Evolutionary conservation across 2,329 filamentous ascomycete species (phyloP).

Genomic region (Ilyonectria mors-panacis): DNA sequence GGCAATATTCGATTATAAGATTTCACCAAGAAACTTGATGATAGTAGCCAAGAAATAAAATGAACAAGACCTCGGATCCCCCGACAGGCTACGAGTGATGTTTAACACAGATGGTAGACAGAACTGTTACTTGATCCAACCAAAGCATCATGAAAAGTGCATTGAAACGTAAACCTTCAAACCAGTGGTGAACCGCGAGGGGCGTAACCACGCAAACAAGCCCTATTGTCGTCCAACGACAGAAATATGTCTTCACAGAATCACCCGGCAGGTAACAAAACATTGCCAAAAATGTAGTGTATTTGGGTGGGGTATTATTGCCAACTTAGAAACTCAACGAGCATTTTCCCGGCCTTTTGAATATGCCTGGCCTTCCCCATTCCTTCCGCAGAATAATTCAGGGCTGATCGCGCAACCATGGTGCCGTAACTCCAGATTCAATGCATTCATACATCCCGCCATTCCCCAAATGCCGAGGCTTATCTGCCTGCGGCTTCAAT

Average conservation of each 20-base stretch:
- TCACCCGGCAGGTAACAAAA: too few relatives aligned
- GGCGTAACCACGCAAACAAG: too few relatives aligned
- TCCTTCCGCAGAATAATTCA: not conserved
- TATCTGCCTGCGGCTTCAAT: not conserved
- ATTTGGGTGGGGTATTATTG: conserved; percentile 27
- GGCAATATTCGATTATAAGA: conserved; percentile 45
- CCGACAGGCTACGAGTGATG: too few relatives aligned
- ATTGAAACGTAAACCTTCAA: too few relatives aligned
- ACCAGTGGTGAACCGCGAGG: too few relatives aligned
- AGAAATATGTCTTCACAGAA: too few relatives aligned
- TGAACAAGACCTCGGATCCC: not conserved
- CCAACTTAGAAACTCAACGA: conserved; percentile 18
- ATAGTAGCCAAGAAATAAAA: conserved; percentile 33
- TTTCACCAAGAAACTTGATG: conserved; percentile 47
- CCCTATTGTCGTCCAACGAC: too few relatives aligned
- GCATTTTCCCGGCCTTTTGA: conserved; percentile 9
- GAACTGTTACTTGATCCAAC: too few relatives aligned
- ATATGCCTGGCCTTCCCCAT: conserved; percentile 1
- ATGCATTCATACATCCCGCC: conserved; percentile 9
- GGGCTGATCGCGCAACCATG: conserved; percentile 4
- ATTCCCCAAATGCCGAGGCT: conserved; percentile 1
- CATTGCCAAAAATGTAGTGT: not conserved
- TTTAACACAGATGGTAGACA: too few relatives aligned
- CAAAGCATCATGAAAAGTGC: too few relatives aligned
- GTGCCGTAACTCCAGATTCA: conserved; percentile 22